Evolutionary conservation across 2,329 filamentous ascomycete genomes (phyloP).

Genomic region (Pyrenochaeta sp.): DNA sequence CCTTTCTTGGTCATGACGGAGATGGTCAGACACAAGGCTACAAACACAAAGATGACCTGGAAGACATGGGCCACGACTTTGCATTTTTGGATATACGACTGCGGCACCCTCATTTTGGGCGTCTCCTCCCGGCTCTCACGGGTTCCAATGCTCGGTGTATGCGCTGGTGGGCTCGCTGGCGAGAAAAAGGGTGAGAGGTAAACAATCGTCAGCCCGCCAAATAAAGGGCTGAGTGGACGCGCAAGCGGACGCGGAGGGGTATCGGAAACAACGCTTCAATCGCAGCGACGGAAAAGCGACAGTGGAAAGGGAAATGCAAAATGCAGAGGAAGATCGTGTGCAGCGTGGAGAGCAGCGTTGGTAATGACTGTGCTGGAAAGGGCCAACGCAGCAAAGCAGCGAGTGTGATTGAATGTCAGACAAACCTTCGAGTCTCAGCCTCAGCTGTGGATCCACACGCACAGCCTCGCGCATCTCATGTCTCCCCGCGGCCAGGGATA

Average conservation of each 20-base stretch:
- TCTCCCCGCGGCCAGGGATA: slow-evolving; percentile 7
- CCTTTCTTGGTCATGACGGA: slow-evolving; percentile 64
- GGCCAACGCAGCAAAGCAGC: slow-evolving; percentile 5
- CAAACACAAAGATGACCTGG: slow-evolving; percentile 64
- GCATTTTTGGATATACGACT: slow-evolving; percentile 59
- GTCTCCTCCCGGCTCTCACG: background rate
- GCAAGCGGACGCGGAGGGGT: background rate
- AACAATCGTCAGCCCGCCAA: slow-evolving; percentile 9
- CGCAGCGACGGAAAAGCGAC: background rate
- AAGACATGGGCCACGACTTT: slow-evolving; percentile 63
- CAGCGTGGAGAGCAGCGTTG: too few relatives aligned
- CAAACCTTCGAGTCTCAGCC: slow-evolving; percentile 21
- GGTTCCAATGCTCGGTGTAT: background rate
- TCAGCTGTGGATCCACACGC: slow-evolving; percentile 12
- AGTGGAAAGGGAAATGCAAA: background rate
- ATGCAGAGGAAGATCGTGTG: background rate
- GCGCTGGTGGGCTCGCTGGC: slow-evolving; percentile 2
- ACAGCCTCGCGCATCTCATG: slow-evolving; percentile 11
- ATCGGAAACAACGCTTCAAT: background rate
- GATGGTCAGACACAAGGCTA: slow-evolving; percentile 65
- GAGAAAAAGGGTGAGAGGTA: slow-evolving; percentile 7
- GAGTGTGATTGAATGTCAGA: slow-evolving; percentile 7
- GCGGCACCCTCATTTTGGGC: slow-evolving; percentile 52
- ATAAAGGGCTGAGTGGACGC: background rate
- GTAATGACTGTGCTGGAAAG: slow-evolving; percentile 1